These are phyloP conservation scores for Byssochlamys sp. DNA, from an alignment of 2,329 filamentous ascomycete species.

Conservation along the genomic window DNA sequence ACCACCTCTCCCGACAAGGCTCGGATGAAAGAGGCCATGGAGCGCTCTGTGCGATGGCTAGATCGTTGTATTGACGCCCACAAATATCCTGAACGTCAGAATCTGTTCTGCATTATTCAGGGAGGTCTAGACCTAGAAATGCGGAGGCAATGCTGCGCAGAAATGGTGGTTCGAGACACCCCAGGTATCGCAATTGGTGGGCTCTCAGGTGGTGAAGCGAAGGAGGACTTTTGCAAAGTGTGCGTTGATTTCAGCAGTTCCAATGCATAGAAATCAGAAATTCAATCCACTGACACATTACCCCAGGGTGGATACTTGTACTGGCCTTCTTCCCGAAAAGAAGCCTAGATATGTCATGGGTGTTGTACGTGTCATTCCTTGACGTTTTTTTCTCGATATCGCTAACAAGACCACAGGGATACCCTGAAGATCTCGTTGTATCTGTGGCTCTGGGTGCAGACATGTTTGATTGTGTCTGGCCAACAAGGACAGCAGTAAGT, in stretches of 20 bases:
- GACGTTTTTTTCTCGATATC: neutral
- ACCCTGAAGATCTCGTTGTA: constrained; percentile 89
- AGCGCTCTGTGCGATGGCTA: constrained; percentile 86
- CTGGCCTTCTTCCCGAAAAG: constrained; percentile 68
- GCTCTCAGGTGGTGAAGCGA: constrained; percentile 87
- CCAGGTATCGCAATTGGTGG: constrained; percentile 95
- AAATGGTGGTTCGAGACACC: constrained; percentile 84
- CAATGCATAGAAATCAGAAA: neutral
- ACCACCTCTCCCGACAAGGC: constrained; percentile 83
- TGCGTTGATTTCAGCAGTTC: constrained; percentile 15
- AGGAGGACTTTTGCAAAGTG: constrained; percentile 82
- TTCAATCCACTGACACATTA: constrained; percentile 6
- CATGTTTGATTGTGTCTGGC: constrained; percentile 99
- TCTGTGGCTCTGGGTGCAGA: constrained; percentile 89
- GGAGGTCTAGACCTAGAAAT: constrained; percentile 84
- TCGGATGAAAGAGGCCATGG: constrained; percentile 89
- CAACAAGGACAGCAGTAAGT: constrained; percentile 73
- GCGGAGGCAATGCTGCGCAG: constrained; percentile 68
- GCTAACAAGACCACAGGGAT: constrained; percentile 48
- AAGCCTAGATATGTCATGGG: constrained; percentile 99
- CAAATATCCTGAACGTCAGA: constrained; percentile 70
- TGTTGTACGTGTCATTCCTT: constrained; percentile 46
- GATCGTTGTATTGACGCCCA: constrained; percentile 90
- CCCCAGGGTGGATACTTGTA: constrained; percentile 65
- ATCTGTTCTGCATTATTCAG: constrained; percentile 97